These are phyloP conservation scores for Mycena amicta DNA, from an alignment of 768 basidiomycete species.

Conservation along the genomic window DNA sequence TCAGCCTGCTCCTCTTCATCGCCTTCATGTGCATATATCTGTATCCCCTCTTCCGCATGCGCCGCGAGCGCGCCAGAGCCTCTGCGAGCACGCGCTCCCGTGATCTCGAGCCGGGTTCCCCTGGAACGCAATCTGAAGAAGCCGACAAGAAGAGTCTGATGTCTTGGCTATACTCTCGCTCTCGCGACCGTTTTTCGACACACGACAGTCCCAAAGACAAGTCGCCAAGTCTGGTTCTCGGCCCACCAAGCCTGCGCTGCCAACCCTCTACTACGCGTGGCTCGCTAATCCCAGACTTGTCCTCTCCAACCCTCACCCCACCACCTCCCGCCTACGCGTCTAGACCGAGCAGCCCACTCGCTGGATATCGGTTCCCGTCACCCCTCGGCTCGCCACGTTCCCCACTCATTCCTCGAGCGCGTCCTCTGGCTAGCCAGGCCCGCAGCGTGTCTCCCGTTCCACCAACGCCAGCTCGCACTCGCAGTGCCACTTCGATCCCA, in stretches of 20 bases:
- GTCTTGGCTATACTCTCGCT: constrained; percentile 32
- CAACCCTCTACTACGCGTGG: constrained; percentile 19
- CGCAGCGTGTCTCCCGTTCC: neutral
- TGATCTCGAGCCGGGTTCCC: constrained; percentile 14
- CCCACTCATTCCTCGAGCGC: no score
- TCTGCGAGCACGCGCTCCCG: constrained; percentile 6
- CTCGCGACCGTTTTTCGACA: constrained; percentile 31
- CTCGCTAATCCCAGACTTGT: constrained; percentile 19
- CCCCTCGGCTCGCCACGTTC: constrained; percentile 9
- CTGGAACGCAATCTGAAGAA: no score
- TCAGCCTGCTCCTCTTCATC: constrained; percentile 26
- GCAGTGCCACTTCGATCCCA: no score
- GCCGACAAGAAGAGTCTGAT: constrained; percentile 23
- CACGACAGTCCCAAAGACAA: constrained; percentile 9
- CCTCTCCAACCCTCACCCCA: constrained; percentile 12
- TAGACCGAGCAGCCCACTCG: constrained; percentile 14
- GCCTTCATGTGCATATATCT: constrained; percentile 30
- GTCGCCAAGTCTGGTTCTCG: neutral
- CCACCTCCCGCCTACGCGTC: constrained; percentile 23
- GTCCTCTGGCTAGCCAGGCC: no score
- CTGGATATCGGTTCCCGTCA: constrained; percentile 10
- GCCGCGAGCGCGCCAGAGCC: neutral
- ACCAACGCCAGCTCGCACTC: constrained; percentile 2
- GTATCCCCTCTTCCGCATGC: constrained; percentile 23
- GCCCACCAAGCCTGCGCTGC: constrained; percentile 4